Conservation (phyloP, 805 yeast species). For the Yamadazyma sp. region DNA sequence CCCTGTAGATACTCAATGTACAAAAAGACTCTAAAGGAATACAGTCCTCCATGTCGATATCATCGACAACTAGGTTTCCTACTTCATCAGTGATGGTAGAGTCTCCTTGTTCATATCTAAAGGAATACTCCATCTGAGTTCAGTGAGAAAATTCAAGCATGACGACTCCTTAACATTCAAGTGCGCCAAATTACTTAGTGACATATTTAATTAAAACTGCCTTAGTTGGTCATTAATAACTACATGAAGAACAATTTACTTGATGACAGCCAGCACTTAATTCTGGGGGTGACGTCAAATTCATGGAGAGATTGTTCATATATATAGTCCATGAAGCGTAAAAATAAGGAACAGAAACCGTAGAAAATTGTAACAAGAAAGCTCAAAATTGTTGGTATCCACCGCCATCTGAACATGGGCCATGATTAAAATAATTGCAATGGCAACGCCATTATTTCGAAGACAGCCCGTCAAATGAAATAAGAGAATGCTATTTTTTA, state of each 20-base stretch:
- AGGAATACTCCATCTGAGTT: slow-evolving; percentile 1
- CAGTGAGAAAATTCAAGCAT: neutral
- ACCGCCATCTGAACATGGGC: too few relatives aligned
- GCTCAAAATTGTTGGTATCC: too few relatives aligned
- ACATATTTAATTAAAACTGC: neutral
- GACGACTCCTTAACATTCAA: slow-evolving; percentile 1
- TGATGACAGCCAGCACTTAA: neutral
- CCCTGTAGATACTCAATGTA: slow-evolving; percentile 3
- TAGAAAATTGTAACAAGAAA: slow-evolving; percentile 1
- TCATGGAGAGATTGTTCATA: slow-evolving; percentile 1
- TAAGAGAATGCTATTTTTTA: too few relatives aligned
- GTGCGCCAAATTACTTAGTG: slow-evolving; percentile 2
- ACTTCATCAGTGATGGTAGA: slow-evolving; percentile 5
- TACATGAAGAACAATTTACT: neutral
- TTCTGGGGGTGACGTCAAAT: neutral
- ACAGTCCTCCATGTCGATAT: slow-evolving; percentile 3
- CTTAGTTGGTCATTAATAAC: neutral
- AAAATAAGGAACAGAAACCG: neutral
- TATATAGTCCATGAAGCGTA: slow-evolving; percentile 2
- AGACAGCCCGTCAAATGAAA: too few relatives aligned
- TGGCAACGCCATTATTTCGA: too few relatives aligned
- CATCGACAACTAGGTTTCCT: slow-evolving; percentile 3
- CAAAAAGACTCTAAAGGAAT: neutral
- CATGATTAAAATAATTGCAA: too few relatives aligned
- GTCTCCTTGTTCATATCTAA: too few relatives aligned